A percentile compares a stretch with the other conserved stretches of the same genome.
These are phyloP conservation scores for Erysiphe pulchra DNA, from an alignment of 2,329 filamentous ascomycete species.

Conservation along the genomic window DNA sequence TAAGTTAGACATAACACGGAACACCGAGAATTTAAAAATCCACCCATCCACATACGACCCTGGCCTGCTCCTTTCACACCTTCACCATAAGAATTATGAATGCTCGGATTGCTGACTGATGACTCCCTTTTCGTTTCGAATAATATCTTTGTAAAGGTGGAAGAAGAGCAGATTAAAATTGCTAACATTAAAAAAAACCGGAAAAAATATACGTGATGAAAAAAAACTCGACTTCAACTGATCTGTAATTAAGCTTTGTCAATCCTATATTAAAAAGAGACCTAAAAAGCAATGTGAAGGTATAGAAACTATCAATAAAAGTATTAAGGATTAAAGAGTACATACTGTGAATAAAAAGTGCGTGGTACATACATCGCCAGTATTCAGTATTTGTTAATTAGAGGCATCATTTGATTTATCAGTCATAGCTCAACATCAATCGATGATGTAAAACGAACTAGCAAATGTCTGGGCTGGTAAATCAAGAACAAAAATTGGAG, in stretches of 20 bases:
- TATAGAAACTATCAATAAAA: not conserved
- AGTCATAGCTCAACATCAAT: not conserved
- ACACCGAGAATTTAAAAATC: conserved; percentile 1
- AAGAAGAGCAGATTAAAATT: not conserved
- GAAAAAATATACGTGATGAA: not conserved
- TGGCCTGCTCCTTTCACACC: not conserved
- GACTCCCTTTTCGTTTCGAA: not conserved
- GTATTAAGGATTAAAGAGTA: not conserved
- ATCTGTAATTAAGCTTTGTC: not conserved
- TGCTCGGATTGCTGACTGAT: conserved; percentile 1
- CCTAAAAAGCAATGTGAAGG: not conserved
- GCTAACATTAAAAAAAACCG: not conserved
- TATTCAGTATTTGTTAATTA: conserved; percentile 1
- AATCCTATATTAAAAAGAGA: not conserved
- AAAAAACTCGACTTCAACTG: not conserved
- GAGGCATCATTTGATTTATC: too few relatives aligned
- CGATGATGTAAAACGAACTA: not conserved
- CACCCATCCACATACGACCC: conserved; percentile 1
- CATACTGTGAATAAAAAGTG: not conserved
- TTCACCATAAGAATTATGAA: not conserved
- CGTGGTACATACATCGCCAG: not conserved
- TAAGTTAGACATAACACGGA: not conserved
- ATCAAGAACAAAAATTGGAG: not conserved
- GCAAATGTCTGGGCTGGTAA: not conserved
- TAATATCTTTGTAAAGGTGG: not conserved